Evolutionary conservation across 768 basidiomycete genomes (phyloP), one percentile per base, ranked within the genome.

Genomic region (Strobilomyces confusus): DNA sequence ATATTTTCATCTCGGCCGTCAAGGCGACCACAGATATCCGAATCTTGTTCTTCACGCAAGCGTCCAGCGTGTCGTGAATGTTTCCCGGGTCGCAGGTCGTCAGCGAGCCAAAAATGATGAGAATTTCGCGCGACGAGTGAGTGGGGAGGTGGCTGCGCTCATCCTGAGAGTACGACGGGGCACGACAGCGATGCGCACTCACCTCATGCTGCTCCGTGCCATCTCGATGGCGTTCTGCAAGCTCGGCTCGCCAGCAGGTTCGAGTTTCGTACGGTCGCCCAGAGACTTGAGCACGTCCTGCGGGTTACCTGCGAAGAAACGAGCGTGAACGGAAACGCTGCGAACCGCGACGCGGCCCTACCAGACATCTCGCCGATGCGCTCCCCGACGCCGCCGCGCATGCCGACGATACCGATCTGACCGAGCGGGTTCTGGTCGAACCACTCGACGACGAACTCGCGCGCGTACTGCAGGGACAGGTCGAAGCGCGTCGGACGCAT

Each of bases 371-470:
- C 89, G 2, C 91, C 83, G 38, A 98, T 74, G 4, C 91, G 82
- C 69, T 98, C 97, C 0, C 93, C 94, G 22, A 98, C 69, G 0
- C 97, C 92, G 32, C 90, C 83, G 22, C 94, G 77, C 82, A 98
- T 92, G 6, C 91, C 92, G 17, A 98, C 92, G 29, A 98, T 75
- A 2, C 94, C 95, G 58, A 99, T 91, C 71, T 98, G 97, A 20
- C 95, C 95, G 13, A 99, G 77, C 1, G 97, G 97, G 64, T 99
- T 99, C 73, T 98, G 97, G 72, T 99, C 97, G 69, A 98, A 99
- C 95, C 95, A 99, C 68, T 99, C 97, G 8, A 80, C 75, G 26
- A 98, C 80, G 60, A 98, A 99, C 61, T 92, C 91, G 53, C 93
- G 81, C 14, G 93, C 82, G 66, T 95, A 95, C 63, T 94, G 87